Base-by-base conservation (phyloP, 306 rosid species). In the Lathyrus tuberosus region DNA sequence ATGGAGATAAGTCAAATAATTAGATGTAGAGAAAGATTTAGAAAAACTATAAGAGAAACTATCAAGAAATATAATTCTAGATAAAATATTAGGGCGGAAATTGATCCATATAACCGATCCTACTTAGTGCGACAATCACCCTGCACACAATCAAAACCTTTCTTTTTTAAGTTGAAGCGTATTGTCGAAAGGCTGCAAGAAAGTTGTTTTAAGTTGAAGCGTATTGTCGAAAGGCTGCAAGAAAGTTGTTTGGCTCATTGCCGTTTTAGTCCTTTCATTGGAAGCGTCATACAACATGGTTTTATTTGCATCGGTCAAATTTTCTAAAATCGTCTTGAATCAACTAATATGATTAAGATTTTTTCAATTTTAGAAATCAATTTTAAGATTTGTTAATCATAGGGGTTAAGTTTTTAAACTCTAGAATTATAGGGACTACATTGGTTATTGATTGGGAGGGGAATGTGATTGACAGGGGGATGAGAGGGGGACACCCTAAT, bases 201-300 rank as follows among this genome's bases (percentile, higher is more conserved):
- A 49, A 67, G 71, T 61, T 26, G 30, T 26, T 2, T 2, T n/a
- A n/a, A 28, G 72, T 79, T 67, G 57, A 60, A 6, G 11, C 49
- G 62, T 67, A 74, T 49, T 14, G 11, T 73, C 33, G 64, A 49
- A 84, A 77, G 43, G 51, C 70, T 65, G 64, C 75, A 57, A 70
- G 20, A 1, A 49, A 67, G 71, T 61, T 26, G 30, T 26, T 2
- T 2, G 30, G 30, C 2, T 26, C 4, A 26, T 26, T 26, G 4
- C 30, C 4, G 30, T 1, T 51, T 18, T 51, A 51, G 14, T 53
- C 13, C 35, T 53, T 53, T 53, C 8, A 20, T 52, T 3, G 0
- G 10, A 18, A 10, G 30, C 30, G 3, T 52, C 30, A 22, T 11
- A 22, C 40, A 56, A 26, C 31, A 20, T 28, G 10, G 7, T 52